A percentile compares a stretch with the other conserved stretches of the same genome.
Conservation (phyloP, 305 asterid genomes). For the Nicotiana rustica region DNA sequence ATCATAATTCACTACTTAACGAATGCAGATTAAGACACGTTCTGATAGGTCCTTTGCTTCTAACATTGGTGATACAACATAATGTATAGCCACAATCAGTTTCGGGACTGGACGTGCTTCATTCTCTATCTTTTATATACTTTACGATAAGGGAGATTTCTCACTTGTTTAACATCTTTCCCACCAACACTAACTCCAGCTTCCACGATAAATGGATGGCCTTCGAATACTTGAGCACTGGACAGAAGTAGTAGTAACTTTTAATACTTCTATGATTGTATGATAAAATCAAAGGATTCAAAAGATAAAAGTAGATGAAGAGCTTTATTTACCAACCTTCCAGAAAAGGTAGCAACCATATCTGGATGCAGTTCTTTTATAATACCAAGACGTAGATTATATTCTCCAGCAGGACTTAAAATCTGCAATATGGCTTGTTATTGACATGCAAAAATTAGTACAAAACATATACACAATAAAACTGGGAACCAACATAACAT, state of each 20-base stretch:
- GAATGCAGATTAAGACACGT: constrained; percentile 17
- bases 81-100: constrained; percentile 5
- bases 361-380: constrained; percentile 94
- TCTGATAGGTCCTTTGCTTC: constrained; percentile 10
- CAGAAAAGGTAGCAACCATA: constrained; percentile 96
- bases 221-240: constrained; percentile 97
- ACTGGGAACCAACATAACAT: constrained; percentile 31
- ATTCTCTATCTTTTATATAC: constrained; percentile 3
- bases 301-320: constrained; percentile 34
- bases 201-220: constrained; percentile 95
- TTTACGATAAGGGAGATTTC: constrained; percentile 40
- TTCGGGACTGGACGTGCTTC: background rate
- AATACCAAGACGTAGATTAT: constrained; percentile 87
- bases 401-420: constrained; percentile 97
- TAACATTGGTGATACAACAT: background rate
- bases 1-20: background rate
- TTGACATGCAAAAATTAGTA: background rate
- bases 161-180: constrained; percentile 91
- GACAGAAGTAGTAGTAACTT: constrained; percentile 35
- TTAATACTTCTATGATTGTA: constrained; percentile 21
- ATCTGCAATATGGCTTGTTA: constrained; percentile 57
- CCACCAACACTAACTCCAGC: constrained; percentile 97
- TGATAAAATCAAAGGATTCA: constrained; percentile 19
- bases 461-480: constrained; percentile 34
- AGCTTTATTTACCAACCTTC: constrained; percentile 61